Conservation (phyloP, 192 early-diverging fungal species). For the Dimargaris xerosporica region DNA sequence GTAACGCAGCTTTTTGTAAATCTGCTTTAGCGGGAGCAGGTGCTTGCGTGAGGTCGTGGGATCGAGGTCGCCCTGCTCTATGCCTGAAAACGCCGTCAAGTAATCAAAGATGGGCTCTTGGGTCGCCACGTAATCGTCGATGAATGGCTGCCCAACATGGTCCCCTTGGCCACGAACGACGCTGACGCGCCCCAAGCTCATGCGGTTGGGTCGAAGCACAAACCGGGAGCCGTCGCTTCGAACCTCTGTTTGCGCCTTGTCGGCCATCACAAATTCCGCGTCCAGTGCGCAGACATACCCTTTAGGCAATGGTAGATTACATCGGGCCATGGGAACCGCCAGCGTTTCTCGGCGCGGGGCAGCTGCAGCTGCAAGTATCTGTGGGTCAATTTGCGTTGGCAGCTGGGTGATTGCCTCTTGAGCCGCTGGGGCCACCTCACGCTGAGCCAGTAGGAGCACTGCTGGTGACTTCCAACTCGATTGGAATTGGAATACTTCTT, state of each 20-base stretch:
- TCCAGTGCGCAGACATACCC: slow-evolving; percentile 52
- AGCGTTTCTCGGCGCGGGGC: not conserved
- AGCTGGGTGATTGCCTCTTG: not conserved
- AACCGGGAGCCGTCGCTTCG: slow-evolving; percentile 83
- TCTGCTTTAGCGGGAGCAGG: slow-evolving; percentile 82
- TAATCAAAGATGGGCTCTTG: slow-evolving; percentile 80
- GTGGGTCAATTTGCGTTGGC: slow-evolving; percentile 23
- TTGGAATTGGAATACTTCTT: slow-evolving; percentile 45
- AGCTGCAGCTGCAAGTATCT: slow-evolving; percentile 18
- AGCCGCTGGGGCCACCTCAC: not conserved
- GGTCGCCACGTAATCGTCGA: slow-evolving; percentile 90
- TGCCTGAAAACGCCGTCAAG: slow-evolving; percentile 87
- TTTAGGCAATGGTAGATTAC: not conserved
- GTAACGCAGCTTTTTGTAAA: slow-evolving; percentile 79
- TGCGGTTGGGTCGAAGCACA: slow-evolving; percentile 60
- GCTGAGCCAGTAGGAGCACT: not conserved
- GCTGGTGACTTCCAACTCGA: slow-evolving; percentile 27
- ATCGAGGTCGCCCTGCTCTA: slow-evolving; percentile 78
- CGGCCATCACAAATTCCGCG: slow-evolving; percentile 88
- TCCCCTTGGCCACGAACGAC: slow-evolving; percentile 67
- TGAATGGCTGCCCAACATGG: slow-evolving; percentile 66
- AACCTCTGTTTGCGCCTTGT: slow-evolving; percentile 76
- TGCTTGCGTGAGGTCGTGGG: slow-evolving; percentile 49
- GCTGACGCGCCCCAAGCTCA: slow-evolving; percentile 78
- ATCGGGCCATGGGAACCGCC: not conserved